A percentile compares a stretch with the other conserved stretches of the same genome.
Evolutionary conservation across 2,329 filamentous ascomycete genomes (phyloP).

Genomic region (Fusarium nisikadoi): DNA sequence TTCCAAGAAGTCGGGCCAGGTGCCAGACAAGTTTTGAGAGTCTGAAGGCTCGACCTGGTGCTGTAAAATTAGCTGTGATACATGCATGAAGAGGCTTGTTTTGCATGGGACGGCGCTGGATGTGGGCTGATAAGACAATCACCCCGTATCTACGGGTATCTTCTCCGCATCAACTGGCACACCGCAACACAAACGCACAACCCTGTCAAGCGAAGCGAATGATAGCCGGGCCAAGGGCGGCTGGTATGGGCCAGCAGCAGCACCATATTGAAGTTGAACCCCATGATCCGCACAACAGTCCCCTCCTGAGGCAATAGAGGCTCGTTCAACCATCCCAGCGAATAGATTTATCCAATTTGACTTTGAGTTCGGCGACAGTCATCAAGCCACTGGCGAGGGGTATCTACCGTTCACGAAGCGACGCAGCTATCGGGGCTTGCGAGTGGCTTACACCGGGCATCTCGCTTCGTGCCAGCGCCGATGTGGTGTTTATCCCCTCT

Average conservation of each 20-base stretch:
- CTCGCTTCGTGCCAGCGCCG: background rate
- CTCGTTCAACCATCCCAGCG: background rate
- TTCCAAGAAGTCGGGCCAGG: constrained; percentile 3
- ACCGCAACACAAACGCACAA: constrained; percentile 29
- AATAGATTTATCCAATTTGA: constrained; percentile 9
- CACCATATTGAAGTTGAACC: constrained; percentile 5
- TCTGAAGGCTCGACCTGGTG: background rate
- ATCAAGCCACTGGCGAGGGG: background rate
- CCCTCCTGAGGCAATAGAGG: constrained; percentile 4
- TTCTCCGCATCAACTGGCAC: constrained; percentile 20
- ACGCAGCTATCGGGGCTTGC: constrained; percentile 14
- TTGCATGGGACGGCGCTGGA: background rate
- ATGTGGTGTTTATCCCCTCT: background rate
- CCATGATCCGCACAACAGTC: constrained; percentile 15
- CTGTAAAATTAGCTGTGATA: background rate
- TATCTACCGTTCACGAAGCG: background rate
- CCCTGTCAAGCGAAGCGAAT: constrained; percentile 14
- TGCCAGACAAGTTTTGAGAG: background rate
- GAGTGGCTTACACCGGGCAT: constrained; percentile 22
- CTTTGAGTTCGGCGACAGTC: background rate
- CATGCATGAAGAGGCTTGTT: background rate
- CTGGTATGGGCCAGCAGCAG: constrained; percentile 23
- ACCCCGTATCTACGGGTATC: constrained; percentile 5
- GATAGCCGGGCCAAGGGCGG: constrained; percentile 27
- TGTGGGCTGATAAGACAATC: constrained; percentile 33